Evolutionary conservation across 2,329 filamentous ascomycete genomes (phyloP).

Genomic region (Camillea tinctor): DNA sequence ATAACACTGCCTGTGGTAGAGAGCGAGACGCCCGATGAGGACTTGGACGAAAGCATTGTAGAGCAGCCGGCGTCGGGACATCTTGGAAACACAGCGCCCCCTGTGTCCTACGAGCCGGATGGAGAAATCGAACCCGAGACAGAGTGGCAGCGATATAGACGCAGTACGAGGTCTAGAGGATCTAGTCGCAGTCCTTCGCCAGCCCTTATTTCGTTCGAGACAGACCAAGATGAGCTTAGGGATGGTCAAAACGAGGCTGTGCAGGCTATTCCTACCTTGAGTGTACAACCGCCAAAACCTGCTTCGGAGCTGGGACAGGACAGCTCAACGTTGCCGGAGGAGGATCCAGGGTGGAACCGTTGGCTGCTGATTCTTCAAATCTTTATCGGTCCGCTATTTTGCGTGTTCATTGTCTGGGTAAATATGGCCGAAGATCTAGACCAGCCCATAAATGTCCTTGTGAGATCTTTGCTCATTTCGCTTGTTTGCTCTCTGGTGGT

Average conservation of each 20-base stretch:
- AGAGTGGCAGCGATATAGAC: slow-evolving; percentile 60
- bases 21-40: slow-evolving; percentile 55
- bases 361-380: slow-evolving; percentile 87
- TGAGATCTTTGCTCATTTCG: slow-evolving; percentile 60
- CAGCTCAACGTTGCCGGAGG: slow-evolving; percentile 30
- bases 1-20: slow-evolving; percentile 92
- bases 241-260: slow-evolving; percentile 7
- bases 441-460: slow-evolving; percentile 49
- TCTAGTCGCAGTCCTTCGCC: slow-evolving; percentile 33
- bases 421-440: slow-evolving; percentile 60
- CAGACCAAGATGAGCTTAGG: slow-evolving; percentile 10
- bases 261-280: slow-evolving; percentile 12
- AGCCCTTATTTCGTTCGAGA: slow-evolving; percentile 27
- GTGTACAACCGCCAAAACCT: slow-evolving; percentile 21
- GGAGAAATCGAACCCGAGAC: slow-evolving; percentile 42
- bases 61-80: slow-evolving; percentile 31
- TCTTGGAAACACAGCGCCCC: slow-evolving; percentile 33
- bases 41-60: slow-evolving; percentile 36
- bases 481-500: slow-evolving; percentile 68
- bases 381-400: slow-evolving; percentile 83
- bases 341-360: slow-evolving; percentile 72
- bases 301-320: slow-evolving; percentile 27
- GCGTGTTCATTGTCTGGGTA: slow-evolving; percentile 73
- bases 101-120: slow-evolving; percentile 36
- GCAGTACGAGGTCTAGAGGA: slow-evolving; percentile 41